Evolutionary conservation across 2,329 filamentous ascomycete genomes (phyloP).

Genomic region (Aspergillus ochraceus): DNA sequence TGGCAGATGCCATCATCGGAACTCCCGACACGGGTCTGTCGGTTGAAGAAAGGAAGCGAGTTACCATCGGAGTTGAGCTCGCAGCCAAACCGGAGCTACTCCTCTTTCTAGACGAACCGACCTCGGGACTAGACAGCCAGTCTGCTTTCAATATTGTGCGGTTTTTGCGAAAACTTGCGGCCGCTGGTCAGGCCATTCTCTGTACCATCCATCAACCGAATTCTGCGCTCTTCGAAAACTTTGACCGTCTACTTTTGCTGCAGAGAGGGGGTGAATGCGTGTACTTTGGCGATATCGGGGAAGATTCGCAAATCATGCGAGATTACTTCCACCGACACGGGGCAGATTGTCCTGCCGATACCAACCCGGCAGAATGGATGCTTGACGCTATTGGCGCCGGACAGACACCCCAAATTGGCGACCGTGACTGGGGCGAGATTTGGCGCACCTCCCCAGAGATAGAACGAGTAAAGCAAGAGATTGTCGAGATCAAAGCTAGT

Average conservation of each 20-base stretch:
- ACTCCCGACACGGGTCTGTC: conserved; percentile 60
- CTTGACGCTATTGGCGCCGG: conserved; percentile 70
- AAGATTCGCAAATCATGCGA: conserved; percentile 50
- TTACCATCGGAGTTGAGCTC: conserved; percentile 41
- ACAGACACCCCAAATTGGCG: conserved; percentile 68
- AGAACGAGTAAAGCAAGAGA: conserved; percentile 64
- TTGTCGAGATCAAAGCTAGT: conserved; percentile 64
- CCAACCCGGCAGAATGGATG: conserved; percentile 55
- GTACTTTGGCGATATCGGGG: conserved; percentile 57
- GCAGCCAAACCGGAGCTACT: conserved; percentile 52
- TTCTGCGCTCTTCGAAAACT: conserved; percentile 57
- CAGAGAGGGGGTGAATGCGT: conserved; percentile 55
- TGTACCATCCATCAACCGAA: conserved; percentile 64
- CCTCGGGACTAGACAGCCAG: conserved; percentile 59
- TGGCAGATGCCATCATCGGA: conserved; percentile 66
- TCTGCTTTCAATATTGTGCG: conserved; percentile 61
- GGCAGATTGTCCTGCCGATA: conserved; percentile 49
- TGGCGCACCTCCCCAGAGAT: conserved; percentile 75
- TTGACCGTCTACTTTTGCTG: conserved; percentile 58
- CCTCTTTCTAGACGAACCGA: conserved; percentile 65
- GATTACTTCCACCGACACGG: conserved; percentile 56
- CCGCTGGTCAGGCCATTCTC: conserved; percentile 59
- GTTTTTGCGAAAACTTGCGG: conserved; percentile 60
- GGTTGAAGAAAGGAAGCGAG: conserved; percentile 49
- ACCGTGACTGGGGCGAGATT: conserved; percentile 76